Conservation (phyloP, 352 stramenopile species). For the Phytophthora pluvialis region DNA sequence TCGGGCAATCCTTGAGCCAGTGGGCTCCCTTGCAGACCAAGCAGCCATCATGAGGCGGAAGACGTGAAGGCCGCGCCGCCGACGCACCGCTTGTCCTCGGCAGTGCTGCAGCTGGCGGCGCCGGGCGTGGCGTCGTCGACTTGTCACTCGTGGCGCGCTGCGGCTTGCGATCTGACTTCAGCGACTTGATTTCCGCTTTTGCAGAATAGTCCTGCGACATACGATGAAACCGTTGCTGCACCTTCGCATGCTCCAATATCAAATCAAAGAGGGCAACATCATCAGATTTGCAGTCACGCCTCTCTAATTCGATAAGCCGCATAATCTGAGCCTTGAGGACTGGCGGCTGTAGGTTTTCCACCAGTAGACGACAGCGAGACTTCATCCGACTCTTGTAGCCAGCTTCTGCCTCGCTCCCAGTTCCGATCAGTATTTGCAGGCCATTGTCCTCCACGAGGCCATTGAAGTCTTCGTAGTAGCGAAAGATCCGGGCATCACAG, state of each 20-base stretch:
- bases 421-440: not conserved
- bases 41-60: not conserved
- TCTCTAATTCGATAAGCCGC: not conserved
- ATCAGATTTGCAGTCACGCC: conserved; percentile 5
- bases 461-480: conserved; percentile 6
- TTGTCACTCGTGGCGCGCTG: not conserved
- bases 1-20: conserved; percentile 7
- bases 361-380: not conserved
- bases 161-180: not conserved
- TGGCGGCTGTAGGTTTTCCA: not conserved
- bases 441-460: not conserved
- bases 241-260: conserved; percentile 6
- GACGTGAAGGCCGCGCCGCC: not conserved
- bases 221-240: conserved; percentile 8
- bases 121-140: too few species aligned
- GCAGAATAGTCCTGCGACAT: conserved; percentile 9
- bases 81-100: not conserved
- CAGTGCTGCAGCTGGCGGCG: not conserved
- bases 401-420: not conserved
- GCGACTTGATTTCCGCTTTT: not conserved
- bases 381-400: conserved; percentile 1
- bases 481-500: not conserved
- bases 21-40: conserved; percentile 1
- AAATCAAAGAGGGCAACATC: conserved; percentile 12
- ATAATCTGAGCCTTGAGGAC: not conserved